Evolutionary conservation across 2,329 filamentous ascomycete species (phyloP).

Genomic region (Aspergillus sojae): DNA sequence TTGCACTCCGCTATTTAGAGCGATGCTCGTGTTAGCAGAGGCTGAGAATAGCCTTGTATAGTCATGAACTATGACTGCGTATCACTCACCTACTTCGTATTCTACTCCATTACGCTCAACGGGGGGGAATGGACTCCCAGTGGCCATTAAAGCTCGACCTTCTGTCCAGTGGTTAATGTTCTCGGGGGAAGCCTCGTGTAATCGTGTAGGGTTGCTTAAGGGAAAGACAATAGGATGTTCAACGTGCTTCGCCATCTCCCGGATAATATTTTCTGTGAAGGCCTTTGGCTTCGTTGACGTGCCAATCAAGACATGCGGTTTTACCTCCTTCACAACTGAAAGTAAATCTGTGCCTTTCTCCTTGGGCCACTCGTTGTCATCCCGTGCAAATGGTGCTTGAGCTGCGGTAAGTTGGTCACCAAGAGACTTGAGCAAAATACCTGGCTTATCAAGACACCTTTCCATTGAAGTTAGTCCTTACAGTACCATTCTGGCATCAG

Average conservation of each 20-base stretch:
- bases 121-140: constrained; percentile 78
- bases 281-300: constrained; percentile 77
- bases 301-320: constrained; percentile 80
- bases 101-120: constrained; percentile 62
- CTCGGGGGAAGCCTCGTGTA: constrained; percentile 78
- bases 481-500: background rate
- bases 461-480: background rate
- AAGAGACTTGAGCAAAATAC: constrained; percentile 68
- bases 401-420: constrained; percentile 65
- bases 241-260: constrained; percentile 74
- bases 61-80: background rate
- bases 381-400: constrained; percentile 68
- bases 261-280: constrained; percentile 74
- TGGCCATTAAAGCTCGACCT: constrained; percentile 77
- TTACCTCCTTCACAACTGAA: constrained; percentile 68
- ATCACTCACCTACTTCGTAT: constrained; percentile 55
- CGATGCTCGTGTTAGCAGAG: constrained; percentile 34
- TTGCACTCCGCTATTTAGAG: constrained; percentile 74
- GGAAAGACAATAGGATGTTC: constrained; percentile 77
- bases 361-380: constrained; percentile 63
- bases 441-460: constrained; percentile 80
- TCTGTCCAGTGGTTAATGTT: constrained; percentile 79
- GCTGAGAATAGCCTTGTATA: background rate
- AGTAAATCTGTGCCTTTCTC: constrained; percentile 62
- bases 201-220: constrained; percentile 79